Evolutionary conservation across 2,329 filamentous ascomycete species (phyloP).

Genomic region (Zymoseptoria crescenta): DNA sequence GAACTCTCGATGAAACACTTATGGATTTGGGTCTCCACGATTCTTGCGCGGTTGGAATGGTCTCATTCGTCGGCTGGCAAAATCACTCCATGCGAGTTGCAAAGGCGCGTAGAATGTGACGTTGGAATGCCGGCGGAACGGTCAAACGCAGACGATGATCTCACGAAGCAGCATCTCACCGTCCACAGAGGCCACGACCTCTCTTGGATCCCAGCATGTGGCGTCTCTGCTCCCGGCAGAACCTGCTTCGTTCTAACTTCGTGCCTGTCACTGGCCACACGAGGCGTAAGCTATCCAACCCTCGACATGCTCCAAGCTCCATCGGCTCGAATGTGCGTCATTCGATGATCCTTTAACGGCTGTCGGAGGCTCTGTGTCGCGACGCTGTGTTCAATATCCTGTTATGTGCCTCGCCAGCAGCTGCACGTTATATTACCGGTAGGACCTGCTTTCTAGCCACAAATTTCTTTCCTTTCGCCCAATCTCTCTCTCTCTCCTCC

Average conservation of each 20-base stretch:
- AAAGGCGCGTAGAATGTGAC: not conserved
- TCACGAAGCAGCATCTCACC: conserved; percentile 6
- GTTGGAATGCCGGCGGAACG: not conserved
- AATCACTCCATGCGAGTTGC: not conserved
- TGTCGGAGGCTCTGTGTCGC: conserved; percentile 3
- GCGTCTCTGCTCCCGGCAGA: conserved; percentile 11
- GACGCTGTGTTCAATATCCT: conserved; percentile 3
- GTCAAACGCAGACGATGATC: conserved; percentile 5
- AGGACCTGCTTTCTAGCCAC: conserved; percentile 14
- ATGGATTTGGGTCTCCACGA: not conserved
- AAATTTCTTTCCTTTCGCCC: conserved; percentile 6
- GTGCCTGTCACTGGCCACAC: conserved; percentile 19
- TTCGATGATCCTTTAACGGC: conserved; percentile 11
- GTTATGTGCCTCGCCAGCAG: conserved; percentile 6
- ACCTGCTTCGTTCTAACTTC: conserved; percentile 15
- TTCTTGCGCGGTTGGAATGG: not conserved
- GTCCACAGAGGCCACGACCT: conserved; percentile 5
- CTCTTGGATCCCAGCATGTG: not conserved
- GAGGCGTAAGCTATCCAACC: conserved; percentile 21
- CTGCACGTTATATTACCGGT: conserved; percentile 16
- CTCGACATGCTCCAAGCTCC: conserved; percentile 7
- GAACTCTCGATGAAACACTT: not conserved
- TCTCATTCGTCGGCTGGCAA: not conserved
- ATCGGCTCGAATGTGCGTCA: conserved; percentile 3
- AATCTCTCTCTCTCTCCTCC: conserved; percentile 10